A percentile compares a stretch with the other conserved stretches of the same genome.
Evolutionary conservation across 2,329 filamentous ascomycete genomes (phyloP).

Genomic region (Cladobotryum protrusum): DNA sequence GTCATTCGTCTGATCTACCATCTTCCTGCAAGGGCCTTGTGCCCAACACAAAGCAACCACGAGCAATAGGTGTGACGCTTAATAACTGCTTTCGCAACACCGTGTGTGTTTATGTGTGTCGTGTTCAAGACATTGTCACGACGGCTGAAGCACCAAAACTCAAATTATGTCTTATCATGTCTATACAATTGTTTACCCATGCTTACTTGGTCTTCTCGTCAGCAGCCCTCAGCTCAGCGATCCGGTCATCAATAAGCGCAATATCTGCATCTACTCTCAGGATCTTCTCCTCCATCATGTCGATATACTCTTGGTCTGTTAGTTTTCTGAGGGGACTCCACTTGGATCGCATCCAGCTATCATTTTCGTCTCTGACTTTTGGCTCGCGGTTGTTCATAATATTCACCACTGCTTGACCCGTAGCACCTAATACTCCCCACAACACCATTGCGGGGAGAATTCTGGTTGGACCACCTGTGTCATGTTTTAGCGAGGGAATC

Average conservation of each 20-base stretch:
- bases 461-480: conserved; percentile 44
- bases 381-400: conserved; percentile 18
- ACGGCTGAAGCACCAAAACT: too few species aligned
- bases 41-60: too few species aligned
- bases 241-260: conserved; percentile 69
- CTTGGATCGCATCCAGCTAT: conserved; percentile 48
- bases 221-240: conserved; percentile 36
- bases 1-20: too few species aligned
- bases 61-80: too few species aligned
- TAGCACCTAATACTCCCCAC: conserved; percentile 38
- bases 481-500: conserved; percentile 13
- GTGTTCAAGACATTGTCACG: too few species aligned
- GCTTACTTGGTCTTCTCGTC: not conserved
- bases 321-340: conserved; percentile 68
- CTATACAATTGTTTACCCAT: too few species aligned
- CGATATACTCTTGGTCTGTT: conserved; percentile 65
- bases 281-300: conserved; percentile 64
- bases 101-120: too few species aligned
- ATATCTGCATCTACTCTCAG: conserved; percentile 70
- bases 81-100: too few species aligned
- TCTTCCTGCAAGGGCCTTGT: too few species aligned
- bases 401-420: conserved; percentile 34
- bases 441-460: conserved; percentile 46
- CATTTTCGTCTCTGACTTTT: conserved; percentile 33
- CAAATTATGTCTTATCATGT: too few species aligned